These are phyloP conservation scores for Tolypocladium pustulatum DNA, from an alignment of 2,329 filamentous ascomycete genomes.

Conservation along the genomic window DNA sequence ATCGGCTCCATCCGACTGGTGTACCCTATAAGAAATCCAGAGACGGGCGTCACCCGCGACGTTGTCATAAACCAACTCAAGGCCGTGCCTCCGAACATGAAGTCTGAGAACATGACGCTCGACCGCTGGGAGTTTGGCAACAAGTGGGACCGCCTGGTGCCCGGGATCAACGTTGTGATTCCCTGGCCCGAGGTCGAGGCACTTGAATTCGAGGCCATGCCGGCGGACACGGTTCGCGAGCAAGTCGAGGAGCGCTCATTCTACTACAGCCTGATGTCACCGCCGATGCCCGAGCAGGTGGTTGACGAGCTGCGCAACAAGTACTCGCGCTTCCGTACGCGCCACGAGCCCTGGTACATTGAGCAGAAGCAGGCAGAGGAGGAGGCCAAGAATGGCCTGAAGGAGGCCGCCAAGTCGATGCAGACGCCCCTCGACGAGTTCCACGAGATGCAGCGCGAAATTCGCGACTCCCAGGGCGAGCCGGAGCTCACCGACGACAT, in stretches of 20 bases:
- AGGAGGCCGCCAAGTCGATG: slow-evolving; percentile 26
- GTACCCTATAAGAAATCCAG: slow-evolving; percentile 57
- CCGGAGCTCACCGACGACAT: slow-evolving; percentile 47
- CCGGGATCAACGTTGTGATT: slow-evolving; percentile 61
- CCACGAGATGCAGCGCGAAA: slow-evolving; percentile 41
- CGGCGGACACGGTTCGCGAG: slow-evolving; percentile 63
- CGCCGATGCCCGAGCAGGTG: slow-evolving; percentile 69
- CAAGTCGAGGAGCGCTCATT: slow-evolving; percentile 67
- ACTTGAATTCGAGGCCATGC: slow-evolving; percentile 41
- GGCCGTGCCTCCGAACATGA: slow-evolving; percentile 37
- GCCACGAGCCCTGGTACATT: slow-evolving; percentile 68
- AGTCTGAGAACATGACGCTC: slow-evolving; percentile 28
- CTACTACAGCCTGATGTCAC: slow-evolving; percentile 62
- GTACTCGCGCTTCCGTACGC: slow-evolving; percentile 70
- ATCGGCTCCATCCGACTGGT: slow-evolving; percentile 73
- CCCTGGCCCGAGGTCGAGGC: slow-evolving; percentile 59
- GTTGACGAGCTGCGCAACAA: slow-evolving; percentile 79
- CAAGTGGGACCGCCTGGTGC: slow-evolving; percentile 48
- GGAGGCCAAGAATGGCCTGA: slow-evolving; percentile 25
- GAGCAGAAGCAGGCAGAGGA: slow-evolving; percentile 52
- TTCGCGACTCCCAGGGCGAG: slow-evolving; percentile 41
- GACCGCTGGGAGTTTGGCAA: slow-evolving; percentile 30
- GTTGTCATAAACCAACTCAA: slow-evolving; percentile 66
- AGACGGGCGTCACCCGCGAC: slow-evolving; percentile 57
- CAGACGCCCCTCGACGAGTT: slow-evolving; percentile 49